Base-by-base conservation (phyloP, 306 rosid genomes). In the Vigna mungo region DNA sequence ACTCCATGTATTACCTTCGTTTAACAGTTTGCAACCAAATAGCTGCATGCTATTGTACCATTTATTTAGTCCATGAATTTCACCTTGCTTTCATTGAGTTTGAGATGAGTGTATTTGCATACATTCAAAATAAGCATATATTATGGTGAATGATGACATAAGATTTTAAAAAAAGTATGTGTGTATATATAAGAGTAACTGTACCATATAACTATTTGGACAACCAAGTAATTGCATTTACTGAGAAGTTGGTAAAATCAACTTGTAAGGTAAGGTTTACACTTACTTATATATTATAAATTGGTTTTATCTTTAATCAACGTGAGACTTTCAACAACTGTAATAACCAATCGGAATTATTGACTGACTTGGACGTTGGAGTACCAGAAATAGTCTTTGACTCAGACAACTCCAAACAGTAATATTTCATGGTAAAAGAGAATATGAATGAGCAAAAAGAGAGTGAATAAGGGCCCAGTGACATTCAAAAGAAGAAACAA, bases 401-500 rank as follows among this genome's bases (percentile, higher is more conserved):
- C 1, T 1, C 21, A 20, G n/a, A 20, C 21, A 21, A 21, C 23
- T 21, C 23, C 1, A 21, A 66, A 27, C 9, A 41, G 67, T 15
- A 9, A 44, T 58, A 76, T 47, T 54, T 79, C 49, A 76, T 66
- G 21, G 80, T 67, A 77, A 78, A 78, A 78, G 56, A 63, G 79
- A 44, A 78, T 53, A 68, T 78, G 41, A 58, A 80, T 17, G 80
- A 77, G 78, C 64, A 72, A 72, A 74, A 77, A 62, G 56, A 82
- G 36, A 54, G 39, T 51, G 56, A 81, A 71, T 34, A 56, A 54
- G 68, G 74, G 85, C 63, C 79, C 66, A 77, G 81, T 51, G 80
- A 69, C 66, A 82, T 74, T 70, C 21, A 59, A 77, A 84, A 81
- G 77, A 81, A 84, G 82, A 77, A 83, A 86, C 83, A 77, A 62